These are phyloP conservation scores for Boletus insuetus DNA, from an alignment of 768 basidiomycete genomes.

Conservation along the genomic window DNA sequence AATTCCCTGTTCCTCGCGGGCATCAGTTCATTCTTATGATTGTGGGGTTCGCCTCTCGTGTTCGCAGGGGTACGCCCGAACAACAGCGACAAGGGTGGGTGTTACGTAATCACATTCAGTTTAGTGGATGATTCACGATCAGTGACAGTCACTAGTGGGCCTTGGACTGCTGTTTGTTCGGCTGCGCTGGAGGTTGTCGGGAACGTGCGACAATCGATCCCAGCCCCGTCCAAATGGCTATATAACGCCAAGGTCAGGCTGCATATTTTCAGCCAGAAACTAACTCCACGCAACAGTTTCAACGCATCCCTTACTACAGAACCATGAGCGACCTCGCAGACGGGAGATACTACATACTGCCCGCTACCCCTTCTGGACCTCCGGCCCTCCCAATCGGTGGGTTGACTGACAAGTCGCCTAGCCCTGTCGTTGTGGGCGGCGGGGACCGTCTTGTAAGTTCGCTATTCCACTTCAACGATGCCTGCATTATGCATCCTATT, in stretches of 20 bases:
- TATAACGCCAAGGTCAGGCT: not conserved
- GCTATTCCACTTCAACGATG: not conserved
- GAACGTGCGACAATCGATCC: not conserved
- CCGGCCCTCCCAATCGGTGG: not conserved
- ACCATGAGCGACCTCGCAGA: not conserved
- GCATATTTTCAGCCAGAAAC: not conserved
- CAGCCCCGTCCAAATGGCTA: not conserved
- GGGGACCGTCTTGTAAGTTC: not conserved
- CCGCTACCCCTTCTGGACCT: not conserved
- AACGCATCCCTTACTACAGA: not conserved
- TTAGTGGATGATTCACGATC: too few relatives aligned
- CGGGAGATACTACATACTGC: not conserved
- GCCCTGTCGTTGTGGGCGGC: not conserved
- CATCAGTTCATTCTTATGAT: too few relatives aligned
- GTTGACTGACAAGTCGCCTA: not conserved
- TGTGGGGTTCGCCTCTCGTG: too few relatives aligned
- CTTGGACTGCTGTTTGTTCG: too few relatives aligned
- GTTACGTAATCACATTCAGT: too few relatives aligned
- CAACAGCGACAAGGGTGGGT: too few relatives aligned
- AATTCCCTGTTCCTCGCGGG: too few relatives aligned
- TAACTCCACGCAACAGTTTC: not conserved
- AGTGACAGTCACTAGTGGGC: too few relatives aligned
- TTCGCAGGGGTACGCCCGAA: too few relatives aligned
- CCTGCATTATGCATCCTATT: not conserved
- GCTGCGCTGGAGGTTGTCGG: too few relatives aligned